Percentiles rank a stretch among this genome's conserved stretches.
Evolutionary conservation across 164 flowering plant species (phyloP).

Genomic region (Santalum album): DNA sequence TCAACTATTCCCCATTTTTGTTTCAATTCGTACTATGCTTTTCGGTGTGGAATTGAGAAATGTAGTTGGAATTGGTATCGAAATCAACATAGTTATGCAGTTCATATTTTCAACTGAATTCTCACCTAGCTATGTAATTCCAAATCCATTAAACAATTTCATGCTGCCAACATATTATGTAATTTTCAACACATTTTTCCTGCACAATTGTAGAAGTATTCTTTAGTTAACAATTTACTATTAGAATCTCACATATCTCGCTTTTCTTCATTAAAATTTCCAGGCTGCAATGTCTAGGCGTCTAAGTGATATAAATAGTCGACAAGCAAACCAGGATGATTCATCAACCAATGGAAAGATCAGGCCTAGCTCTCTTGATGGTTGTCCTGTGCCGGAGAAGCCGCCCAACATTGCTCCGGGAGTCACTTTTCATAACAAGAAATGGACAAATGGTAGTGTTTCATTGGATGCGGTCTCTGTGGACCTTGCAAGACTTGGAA

Average conservation of each 20-base stretch:
- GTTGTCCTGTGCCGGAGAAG: conserved; percentile 20
- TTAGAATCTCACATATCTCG: background rate
- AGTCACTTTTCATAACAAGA: conserved; percentile 73
- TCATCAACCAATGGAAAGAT: conserved; percentile 30
- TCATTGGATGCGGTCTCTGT: conserved; percentile 48
- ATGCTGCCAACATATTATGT: background rate
- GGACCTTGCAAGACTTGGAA: conserved; percentile 70
- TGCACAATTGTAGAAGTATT: no score
- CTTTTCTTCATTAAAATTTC: conserved; percentile 4
- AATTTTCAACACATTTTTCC: background rate
- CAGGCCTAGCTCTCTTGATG: conserved; percentile 26
- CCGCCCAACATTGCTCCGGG: conserved; percentile 25
- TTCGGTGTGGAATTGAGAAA: no score
- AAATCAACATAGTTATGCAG: no score
- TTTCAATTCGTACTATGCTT: no score
- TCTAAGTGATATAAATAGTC: conserved; percentile 56
- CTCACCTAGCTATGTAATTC: no score
- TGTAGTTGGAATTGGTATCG: no score
- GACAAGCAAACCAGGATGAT: conserved; percentile 29
- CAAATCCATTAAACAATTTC: background rate
- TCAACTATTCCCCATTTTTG: no score
- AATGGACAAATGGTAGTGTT: conserved; percentile 92
- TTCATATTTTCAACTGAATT: background rate
- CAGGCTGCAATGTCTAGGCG: conserved; percentile 82
- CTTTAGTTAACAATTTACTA: background rate